Base-by-base conservation (phyloP, 2,329 filamentous ascomycete species). In the Cytospora schulzeri region DNA sequence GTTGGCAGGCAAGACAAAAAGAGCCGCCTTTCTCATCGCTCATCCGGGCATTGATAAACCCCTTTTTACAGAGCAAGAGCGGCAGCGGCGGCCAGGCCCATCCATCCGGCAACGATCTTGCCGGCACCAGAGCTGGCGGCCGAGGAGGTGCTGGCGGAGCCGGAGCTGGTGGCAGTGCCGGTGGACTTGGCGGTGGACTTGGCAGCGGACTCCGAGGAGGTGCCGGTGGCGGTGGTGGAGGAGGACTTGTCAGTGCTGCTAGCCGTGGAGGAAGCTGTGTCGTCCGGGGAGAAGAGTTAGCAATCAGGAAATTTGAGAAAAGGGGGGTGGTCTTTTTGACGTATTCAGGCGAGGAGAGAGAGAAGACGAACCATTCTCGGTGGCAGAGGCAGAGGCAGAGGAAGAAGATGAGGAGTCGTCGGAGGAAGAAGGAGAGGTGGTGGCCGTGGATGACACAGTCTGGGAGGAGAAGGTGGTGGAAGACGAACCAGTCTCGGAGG, bases 81-180 rank as follows among this genome's bases (percentile, higher is more conserved):
- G n/a, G 65, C 65, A 22, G 62, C 35, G n/a, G 65, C 65, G 5
- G 60, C 41, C 24, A 62, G 22, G 6, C 65, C 62, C 41, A 62
- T 31, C 65, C 65, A 67, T 7, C 65, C 63, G 41, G 59, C 65
- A 8, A 67, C 51, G 26, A 67, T 31, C 65, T 65, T 65, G 24
- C 63, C 65, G 22, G 62, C 62, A 19, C 62, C 65, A 5, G 65
- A 65, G 28, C 62, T 35, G 12, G 65, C 22, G 24, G 64, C n/a
- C n/a, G 64, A 41, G 56, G 56, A 56, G 2, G 51, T 53, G 60
- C 29, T 24, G n/a, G 56, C 19, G 14, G 62, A 57, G 62, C 3
- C 33, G 41, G 57, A 24, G 62, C 45, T 26, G 29, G 52, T 22
- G 53, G 57, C 14, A 2, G 54, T 56, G 15, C 24, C 22, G 26